Evolutionary conservation across 257 asterid species (phyloP), one percentile per base, ranked within the genome.

Genomic region (Penstemon davidsonii): DNA sequence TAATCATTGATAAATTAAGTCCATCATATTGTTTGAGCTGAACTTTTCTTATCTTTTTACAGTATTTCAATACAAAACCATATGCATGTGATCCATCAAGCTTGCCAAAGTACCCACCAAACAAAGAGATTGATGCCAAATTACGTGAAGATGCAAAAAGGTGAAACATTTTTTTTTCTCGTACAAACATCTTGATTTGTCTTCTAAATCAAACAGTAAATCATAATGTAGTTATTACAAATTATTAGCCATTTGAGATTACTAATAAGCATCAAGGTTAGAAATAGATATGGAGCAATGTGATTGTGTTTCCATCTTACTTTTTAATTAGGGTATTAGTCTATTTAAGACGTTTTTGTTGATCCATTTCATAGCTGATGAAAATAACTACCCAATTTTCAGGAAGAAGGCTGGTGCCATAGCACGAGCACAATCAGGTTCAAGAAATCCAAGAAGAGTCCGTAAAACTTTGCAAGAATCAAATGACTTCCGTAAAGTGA

Each of bases 41-140:
- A 56, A 42, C 9, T 5, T 10, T 41, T 25, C 33, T 25, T 25
- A 25, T 25, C 13, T 4, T 66, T n/a, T 58, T 38, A 60, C 79
- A 91, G 99, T 91, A 94, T 73, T 94, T 94, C 77, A 68, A 4
- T 5, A 76, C 89, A 13, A 76, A 78, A 64, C 99, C 99, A 4
- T 85, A 84, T 44, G 88, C 95, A 4, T 94, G 97, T 70, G 96
- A 88, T 38, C 92, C 97, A 1, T 83, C 88, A 36, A 84, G 87
- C 84, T 39, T 94, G 83, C 96, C 96, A 0, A 87, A 80, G 72
- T 91, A 80, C 81, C 96, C 96, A 5, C 99, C 99, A 1, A 91
- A 85, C 80, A 94, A 88, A 68, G 99, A 94, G 87, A 88, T 91
- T 40, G 99, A 94, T 79, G 97, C 96, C n/a, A 91, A 87, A 81